Evolutionary conservation across 352 stramenopile species (phyloP).

Genomic region (Aphanomyces cochlioides): DNA sequence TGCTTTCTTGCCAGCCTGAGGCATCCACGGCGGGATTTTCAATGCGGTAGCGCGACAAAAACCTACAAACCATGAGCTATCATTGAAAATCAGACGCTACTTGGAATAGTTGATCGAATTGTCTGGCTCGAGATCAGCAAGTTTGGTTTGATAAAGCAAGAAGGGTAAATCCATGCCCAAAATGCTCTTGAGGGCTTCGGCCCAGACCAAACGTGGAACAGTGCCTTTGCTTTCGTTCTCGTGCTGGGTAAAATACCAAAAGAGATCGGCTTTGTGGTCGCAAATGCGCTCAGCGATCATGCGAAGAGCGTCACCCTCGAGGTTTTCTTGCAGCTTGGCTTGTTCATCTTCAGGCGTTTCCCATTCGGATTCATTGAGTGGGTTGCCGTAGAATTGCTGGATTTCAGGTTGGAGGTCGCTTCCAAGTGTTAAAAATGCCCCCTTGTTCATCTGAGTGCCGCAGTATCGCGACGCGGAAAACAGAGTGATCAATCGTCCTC

Average conservation of each 20-base stretch:
- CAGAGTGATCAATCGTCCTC: slow-evolving; percentile 86
- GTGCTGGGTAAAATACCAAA: slow-evolving; percentile 93
- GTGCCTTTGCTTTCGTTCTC: slow-evolving; percentile 86
- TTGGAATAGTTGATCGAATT: slow-evolving; percentile 90
- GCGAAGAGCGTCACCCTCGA: slow-evolving; percentile 87
- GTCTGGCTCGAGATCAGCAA: slow-evolving; percentile 81
- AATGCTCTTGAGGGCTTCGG: slow-evolving; percentile 88
- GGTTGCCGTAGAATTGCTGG: slow-evolving; percentile 92
- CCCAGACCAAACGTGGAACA: slow-evolving; percentile 85
- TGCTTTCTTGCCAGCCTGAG: slow-evolving; percentile 86
- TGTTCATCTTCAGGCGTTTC: slow-evolving; percentile 51
- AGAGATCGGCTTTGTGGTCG: slow-evolving; percentile 88
- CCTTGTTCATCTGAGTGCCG: slow-evolving; percentile 90
- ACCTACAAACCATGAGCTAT: slow-evolving; percentile 19
- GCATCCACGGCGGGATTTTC: slow-evolving; percentile 84
- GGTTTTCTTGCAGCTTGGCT: slow-evolving; percentile 65
- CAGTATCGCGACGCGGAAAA: slow-evolving; percentile 92
- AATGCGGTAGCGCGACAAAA: slow-evolving; percentile 90
- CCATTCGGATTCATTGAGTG: slow-evolving; percentile 78
- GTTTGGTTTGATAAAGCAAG: slow-evolving; percentile 83
- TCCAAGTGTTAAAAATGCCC: slow-evolving; percentile 88
- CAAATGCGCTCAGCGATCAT: slow-evolving; percentile 93
- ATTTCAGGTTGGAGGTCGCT: slow-evolving; percentile 90
- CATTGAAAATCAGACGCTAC: neutral
- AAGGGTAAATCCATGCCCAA: slow-evolving; percentile 89